phyloP scores from a whole-genome alignment of 2,329 filamentous ascomycete species.

The Penicillium occitanis region DNA sequence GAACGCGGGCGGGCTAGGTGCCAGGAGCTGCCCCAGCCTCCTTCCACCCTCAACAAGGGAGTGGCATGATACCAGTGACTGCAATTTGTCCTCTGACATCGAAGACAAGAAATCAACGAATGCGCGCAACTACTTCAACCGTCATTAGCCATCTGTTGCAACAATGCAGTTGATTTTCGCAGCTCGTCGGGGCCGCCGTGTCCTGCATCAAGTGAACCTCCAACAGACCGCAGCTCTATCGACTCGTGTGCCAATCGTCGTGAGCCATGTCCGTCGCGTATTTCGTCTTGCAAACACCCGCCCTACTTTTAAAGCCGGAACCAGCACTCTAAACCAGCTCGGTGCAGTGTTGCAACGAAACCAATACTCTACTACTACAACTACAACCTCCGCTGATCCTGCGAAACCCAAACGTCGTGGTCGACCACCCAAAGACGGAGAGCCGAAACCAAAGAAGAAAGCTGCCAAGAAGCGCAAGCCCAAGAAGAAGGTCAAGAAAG shows the following conservation, averaged over 20 bases:
- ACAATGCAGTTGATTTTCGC: constrained; percentile 35
- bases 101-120: not conserved
- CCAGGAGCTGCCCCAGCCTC: constrained; percentile 16
- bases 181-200: constrained; percentile 32
- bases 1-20: constrained; percentile 11
- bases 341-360: constrained; percentile 21
- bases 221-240: constrained; percentile 28
- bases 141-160: not conserved
- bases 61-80: not conserved
- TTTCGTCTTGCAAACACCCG: constrained; percentile 26
- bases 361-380: constrained; percentile 35
- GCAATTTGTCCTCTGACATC: constrained; percentile 2
- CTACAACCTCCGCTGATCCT: constrained; percentile 20
- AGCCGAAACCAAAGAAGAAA: constrained; percentile 30
- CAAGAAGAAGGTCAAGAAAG: constrained; percentile 29
- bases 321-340: constrained; percentile 20
- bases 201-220: constrained; percentile 33
- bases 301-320: constrained; percentile 18
- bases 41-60: constrained; percentile 13
- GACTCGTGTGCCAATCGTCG: constrained; percentile 30
- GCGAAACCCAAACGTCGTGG: constrained; percentile 34
- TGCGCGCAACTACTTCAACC: not conserved
- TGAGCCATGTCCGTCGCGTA: constrained; percentile 32
- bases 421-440: constrained; percentile 23
- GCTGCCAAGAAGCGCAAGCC: constrained; percentile 23